Percentiles rank a stretch among this genome's conserved stretches.
Conservation (phyloP, 2,329 filamentous ascomycete genomes). For the Calonectria honghensis region DNA sequence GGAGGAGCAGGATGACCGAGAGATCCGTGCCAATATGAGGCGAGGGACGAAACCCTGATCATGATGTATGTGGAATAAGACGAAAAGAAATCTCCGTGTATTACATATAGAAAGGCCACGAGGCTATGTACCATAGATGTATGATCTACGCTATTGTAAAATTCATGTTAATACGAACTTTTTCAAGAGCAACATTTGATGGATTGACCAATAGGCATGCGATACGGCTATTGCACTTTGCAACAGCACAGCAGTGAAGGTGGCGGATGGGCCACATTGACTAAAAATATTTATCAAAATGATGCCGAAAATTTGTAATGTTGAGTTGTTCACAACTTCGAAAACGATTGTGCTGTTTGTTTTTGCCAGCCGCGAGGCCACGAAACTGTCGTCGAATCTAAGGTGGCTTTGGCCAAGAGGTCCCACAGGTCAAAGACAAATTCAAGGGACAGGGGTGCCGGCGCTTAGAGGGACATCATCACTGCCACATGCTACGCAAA, state of each 20-base stretch:
- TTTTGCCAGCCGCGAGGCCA: not conserved
- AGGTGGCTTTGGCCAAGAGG: constrained; percentile 24
- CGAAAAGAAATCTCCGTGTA: constrained; percentile 25
- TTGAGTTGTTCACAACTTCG: no score
- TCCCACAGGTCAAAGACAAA: constrained; percentile 32
- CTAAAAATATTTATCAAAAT: not conserved
- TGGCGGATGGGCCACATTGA: not conserved
- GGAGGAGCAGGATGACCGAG: constrained; percentile 56
- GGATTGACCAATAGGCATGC: constrained; percentile 2
- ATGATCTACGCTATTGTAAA: constrained; percentile 28
- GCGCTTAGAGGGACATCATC: constrained; percentile 53
- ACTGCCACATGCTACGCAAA: constrained; percentile 51
- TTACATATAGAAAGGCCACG: constrained; percentile 28
- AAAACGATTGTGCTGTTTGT: not conserved
- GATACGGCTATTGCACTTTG: not conserved
- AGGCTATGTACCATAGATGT: constrained; percentile 37
- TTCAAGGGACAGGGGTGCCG: constrained; percentile 42
- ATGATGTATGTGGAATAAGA: constrained; percentile 21
- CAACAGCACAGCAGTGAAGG: not conserved
- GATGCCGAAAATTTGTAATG: not conserved
- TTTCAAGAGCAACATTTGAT: not conserved
- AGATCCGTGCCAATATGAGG: constrained; percentile 38
- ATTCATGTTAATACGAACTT: constrained; percentile 12
- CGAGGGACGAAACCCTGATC: constrained; percentile 8
- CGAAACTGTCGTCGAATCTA: constrained; percentile 28